These are phyloP conservation scores for Nannochloris sp. DNA, from an alignment of 139 green algal species.

Conservation along the genomic window DNA sequence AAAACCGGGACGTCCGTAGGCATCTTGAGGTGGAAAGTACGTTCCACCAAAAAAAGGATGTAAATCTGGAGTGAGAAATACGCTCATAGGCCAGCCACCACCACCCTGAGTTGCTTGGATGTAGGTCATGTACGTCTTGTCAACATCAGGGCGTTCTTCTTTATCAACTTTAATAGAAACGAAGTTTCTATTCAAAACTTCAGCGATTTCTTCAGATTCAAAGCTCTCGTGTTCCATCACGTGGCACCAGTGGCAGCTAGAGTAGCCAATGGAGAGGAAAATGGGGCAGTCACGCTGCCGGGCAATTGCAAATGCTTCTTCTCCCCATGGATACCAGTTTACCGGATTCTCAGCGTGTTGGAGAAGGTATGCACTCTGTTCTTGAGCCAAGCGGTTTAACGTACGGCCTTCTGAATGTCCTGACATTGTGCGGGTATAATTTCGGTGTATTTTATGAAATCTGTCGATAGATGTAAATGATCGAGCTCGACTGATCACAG, in stretches of 20 bases:
- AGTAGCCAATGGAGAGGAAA: constrained; percentile 81
- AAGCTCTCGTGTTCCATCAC: constrained; percentile 90
- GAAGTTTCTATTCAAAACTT: constrained; percentile 74
- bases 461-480: no score
- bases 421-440: no score
- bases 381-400: no score
- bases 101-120: constrained; percentile 60
- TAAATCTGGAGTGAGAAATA: constrained; percentile 69
- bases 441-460: no score
- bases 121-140: constrained; percentile 76
- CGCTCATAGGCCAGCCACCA: constrained; percentile 56
- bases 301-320: constrained; percentile 71
- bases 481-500: no score
- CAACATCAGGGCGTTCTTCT: constrained; percentile 87
- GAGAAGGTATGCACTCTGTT: constrained; percentile 42
- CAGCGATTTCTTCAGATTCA: constrained; percentile 61
- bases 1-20: constrained; percentile 62
- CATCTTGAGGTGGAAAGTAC: constrained; percentile 60
- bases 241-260: constrained; percentile 82
- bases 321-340: constrained; percentile 85
- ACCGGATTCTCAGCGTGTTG: constrained; percentile 85
- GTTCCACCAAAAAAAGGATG: constrained; percentile 72
- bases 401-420: no score
- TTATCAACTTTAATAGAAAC: constrained; percentile 82
- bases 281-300: constrained; percentile 68